Conservation (phyloP, 2,329 filamentous ascomycete species). For the Geosmithia putterillii region DNA sequence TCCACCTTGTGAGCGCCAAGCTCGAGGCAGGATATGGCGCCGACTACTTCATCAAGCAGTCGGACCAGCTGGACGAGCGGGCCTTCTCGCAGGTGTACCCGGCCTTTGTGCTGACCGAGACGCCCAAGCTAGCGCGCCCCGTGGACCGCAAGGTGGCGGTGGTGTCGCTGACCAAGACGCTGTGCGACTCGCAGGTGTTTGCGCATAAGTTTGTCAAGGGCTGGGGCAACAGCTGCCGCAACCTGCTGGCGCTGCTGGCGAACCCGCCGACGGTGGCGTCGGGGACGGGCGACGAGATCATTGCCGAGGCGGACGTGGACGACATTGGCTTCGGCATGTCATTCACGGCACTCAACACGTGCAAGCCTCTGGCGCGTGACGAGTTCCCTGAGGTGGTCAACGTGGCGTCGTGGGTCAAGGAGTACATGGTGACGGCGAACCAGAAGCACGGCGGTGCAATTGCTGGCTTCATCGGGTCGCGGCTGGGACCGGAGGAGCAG, state of each 20-base stretch:
- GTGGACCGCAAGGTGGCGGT: constrained; percentile 89
- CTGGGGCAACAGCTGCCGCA: constrained; percentile 82
- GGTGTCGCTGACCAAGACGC: constrained; percentile 82
- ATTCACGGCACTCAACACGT: constrained; percentile 88
- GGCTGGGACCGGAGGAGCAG: constrained; percentile 52
- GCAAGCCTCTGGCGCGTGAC: constrained; percentile 61
- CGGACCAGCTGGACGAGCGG: constrained; percentile 68
- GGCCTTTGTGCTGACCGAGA: constrained; percentile 75
- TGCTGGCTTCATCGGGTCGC: constrained; percentile 56
- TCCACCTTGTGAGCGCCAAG: constrained; percentile 76
- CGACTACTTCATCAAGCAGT: constrained; percentile 79
- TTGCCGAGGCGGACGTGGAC: constrained; percentile 83
- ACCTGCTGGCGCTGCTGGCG: constrained; percentile 77
- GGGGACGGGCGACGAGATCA: constrained; percentile 59
- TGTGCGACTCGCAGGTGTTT: constrained; percentile 78
- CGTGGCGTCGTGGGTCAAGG: constrained; percentile 73
- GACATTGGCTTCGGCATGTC: constrained; percentile 91
- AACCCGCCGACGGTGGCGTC: constrained; percentile 64
- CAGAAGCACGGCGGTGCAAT: constrained; percentile 59
- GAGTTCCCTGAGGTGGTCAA: constrained; percentile 78
- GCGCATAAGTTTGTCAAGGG: constrained; percentile 73
- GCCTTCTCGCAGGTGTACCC: constrained; percentile 81
- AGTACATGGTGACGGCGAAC: constrained; percentile 69
- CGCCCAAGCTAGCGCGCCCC: constrained; percentile 76
- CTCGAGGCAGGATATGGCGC: constrained; percentile 73